Evolutionary conservation across 345 rosid species (phyloP).

Genomic region (Citrus hindsii): DNA sequence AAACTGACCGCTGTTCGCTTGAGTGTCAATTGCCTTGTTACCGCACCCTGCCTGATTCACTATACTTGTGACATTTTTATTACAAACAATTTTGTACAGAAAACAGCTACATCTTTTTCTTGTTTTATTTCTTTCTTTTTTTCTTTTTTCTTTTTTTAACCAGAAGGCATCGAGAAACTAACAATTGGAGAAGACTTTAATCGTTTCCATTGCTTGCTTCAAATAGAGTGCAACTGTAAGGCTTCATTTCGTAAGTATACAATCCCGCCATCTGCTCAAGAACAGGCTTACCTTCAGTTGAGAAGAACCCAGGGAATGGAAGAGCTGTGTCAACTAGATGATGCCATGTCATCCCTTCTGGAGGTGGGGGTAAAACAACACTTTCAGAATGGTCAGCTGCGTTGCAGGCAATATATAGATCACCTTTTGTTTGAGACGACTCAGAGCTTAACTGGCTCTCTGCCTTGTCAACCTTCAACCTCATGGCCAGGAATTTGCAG

Average conservation of each 20-base stretch:
- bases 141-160: not conserved
- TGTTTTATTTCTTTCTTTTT: too few species aligned
- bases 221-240: constrained; percentile 76
- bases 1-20: not conserved
- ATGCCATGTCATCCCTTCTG: constrained; percentile 59
- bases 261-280: constrained; percentile 42
- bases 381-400: constrained; percentile 42
- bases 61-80: not conserved
- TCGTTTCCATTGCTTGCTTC: constrained; percentile 45
- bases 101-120: not conserved
- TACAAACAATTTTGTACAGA: constrained; percentile 11
- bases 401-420: constrained; percentile 66
- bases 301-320: constrained; percentile 82
- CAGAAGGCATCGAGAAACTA: constrained; percentile 9
- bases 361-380: constrained; percentile 52
- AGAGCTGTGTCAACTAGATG: constrained; percentile 79
- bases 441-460: constrained; percentile 27
- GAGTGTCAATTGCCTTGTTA: not conserved
- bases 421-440: constrained; percentile 35
- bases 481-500: constrained; percentile 69
- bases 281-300: constrained; percentile 47
- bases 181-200: constrained; percentile 11
- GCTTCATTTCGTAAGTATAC: constrained; percentile 60
- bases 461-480: constrained; percentile 48
- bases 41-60: not conserved